Conservation (phyloP, 495 filamentous ascomycete species). For the Talaromyces wortmannii region DNA sequence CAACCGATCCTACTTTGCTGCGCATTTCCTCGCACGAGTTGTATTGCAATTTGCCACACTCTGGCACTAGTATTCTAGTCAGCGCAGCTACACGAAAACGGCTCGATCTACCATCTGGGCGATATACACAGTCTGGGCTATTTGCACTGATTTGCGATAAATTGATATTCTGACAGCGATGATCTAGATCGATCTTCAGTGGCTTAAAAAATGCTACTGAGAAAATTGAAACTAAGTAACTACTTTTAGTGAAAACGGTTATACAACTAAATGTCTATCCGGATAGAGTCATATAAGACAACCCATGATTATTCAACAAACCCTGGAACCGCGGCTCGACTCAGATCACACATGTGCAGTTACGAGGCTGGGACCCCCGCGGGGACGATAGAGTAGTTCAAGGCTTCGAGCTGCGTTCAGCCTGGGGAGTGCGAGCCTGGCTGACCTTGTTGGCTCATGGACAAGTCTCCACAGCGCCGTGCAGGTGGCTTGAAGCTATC, state of each 20-base stretch:
- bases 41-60: too few species aligned
- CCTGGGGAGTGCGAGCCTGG: neutral
- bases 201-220: neutral
- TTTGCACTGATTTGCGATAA: neutral
- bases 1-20: too few species aligned
- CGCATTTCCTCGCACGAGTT: too few species aligned
- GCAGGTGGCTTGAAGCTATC: neutral
- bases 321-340: neutral
- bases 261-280: too few species aligned
- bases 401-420: too few species aligned
- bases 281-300: too few species aligned
- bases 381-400: neutral
- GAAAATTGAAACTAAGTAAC: neutral
- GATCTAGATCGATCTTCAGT: neutral
- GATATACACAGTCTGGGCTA: too few species aligned
- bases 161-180: neutral
- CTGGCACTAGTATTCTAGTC: too few species aligned
- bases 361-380: neutral
- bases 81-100: too few species aligned
- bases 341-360: neutral
- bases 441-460: neutral
- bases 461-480: neutral
- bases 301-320: too few species aligned
- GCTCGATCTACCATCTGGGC: too few species aligned
- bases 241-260: too few species aligned